A percentile compares a stretch with the other conserved stretches of the same genome.
These are phyloP conservation scores for Fraxinus albicans DNA, from an alignment of 305 asterid species.

Conservation along the genomic window DNA sequence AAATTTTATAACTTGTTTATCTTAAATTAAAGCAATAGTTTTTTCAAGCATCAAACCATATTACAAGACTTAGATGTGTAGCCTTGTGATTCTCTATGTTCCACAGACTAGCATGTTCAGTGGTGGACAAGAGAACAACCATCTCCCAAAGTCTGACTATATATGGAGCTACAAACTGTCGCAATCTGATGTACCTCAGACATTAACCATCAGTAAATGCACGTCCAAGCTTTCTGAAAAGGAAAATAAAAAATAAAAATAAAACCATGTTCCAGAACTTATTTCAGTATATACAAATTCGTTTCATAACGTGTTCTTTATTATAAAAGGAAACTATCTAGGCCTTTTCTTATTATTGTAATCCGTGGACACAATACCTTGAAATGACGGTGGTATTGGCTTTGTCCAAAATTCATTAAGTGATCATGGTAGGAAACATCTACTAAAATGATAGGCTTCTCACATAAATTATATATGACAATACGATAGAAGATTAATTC, in stretches of 20 bases:
- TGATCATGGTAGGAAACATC: not conserved
- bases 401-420: not conserved
- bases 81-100: constrained; percentile 11
- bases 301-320: not conserved
- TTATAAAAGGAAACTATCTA: not conserved
- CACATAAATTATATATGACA: not conserved
- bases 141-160: constrained; percentile 16
- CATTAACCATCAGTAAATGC: constrained; percentile 29
- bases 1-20: not conserved
- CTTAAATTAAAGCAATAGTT: not conserved
- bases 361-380: not conserved
- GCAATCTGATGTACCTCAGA: constrained; percentile 16
- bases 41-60: not conserved
- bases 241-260: not conserved
- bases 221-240: constrained; percentile 21
- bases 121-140: constrained; percentile 33
- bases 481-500: not conserved
- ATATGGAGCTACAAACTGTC: constrained; percentile 24
- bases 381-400: not conserved
- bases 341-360: not conserved
- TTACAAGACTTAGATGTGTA: not conserved
- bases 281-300: not conserved
- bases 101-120: constrained; percentile 24
- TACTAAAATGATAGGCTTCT: not conserved
- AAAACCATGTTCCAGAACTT: not conserved